Percentiles rank a stretch among this genome's conserved stretches.
phyloP scores from a whole-genome alignment of 257 asterid species.

The Perilla frutescens region DNA sequence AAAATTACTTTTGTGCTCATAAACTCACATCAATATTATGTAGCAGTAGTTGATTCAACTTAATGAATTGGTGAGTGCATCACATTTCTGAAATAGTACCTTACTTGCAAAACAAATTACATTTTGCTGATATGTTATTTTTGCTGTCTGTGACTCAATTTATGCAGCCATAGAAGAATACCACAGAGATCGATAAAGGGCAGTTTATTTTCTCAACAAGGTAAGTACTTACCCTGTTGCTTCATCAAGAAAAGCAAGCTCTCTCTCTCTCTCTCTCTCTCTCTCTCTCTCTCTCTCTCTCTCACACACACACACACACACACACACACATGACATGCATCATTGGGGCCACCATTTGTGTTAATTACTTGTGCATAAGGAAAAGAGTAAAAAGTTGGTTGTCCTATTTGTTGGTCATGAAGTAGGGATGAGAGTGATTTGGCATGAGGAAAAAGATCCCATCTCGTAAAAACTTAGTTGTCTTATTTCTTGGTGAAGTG shows the following conservation, averaged over 20 bases:
- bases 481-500: conserved; percentile 17
- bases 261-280: background rate
- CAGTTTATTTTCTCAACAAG: background rate
- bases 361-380: background rate
- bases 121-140: background rate
- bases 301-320: too few relatives aligned
- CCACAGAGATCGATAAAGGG: background rate
- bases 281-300: background rate
- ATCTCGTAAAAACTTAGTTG: conserved; percentile 25
- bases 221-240: conserved; percentile 17
- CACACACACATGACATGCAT: background rate
- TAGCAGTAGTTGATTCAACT: background rate
- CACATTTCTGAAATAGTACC: too few relatives aligned
- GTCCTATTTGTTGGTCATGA: background rate
- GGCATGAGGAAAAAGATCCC: background rate
- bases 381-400: background rate
- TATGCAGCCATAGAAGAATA: too few relatives aligned
- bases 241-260: conserved; percentile 16
- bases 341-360: conserved; percentile 18
- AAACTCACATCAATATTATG: too few relatives aligned
- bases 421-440: conserved; percentile 12
- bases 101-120: too few relatives aligned
- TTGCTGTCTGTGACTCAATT: background rate
- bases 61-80: too few relatives aligned
- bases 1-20: too few relatives aligned